Evolutionary conservation across 805 yeast species (phyloP), one percentile per base, ranked within the genome.

Genomic region (Millerago galiae): DNA sequence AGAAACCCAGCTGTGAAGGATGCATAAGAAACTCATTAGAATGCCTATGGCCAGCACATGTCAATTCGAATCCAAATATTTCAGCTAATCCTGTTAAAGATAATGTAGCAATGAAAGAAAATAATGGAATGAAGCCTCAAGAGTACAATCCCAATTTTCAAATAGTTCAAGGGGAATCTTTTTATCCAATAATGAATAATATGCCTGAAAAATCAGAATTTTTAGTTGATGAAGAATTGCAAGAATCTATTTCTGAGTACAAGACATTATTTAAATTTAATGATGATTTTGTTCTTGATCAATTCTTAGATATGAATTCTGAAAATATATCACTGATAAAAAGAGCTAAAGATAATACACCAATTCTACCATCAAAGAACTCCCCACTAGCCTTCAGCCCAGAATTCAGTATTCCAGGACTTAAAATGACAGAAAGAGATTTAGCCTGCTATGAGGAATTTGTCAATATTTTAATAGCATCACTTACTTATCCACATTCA

Each of bases 1-100:
- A 24, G 18, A 53, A 55, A 35, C 60, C 60, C 9, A 25, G 12
- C 2, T 55, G 60, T 26, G 8, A 38, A 4, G 43, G 43, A 10
- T 55, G 60, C 38, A 8, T 40, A 5, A 36, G 48, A 21, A 47
- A 46, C 29, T 44, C 42, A 1, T 27, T 44, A 2, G 36, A 25
- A 2, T 55, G 60, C 31, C 35, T 29, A 7, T 55, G 58, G 57
- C 58, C 59, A 1, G 28, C 15, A 3, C 57, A 52, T 43, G 50
- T 50, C 2, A 32, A 27, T 4, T n/a, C 30, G 2, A 5, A 16
- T 15, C 25, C 17, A 14, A 9, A 35, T 13, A 15, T 15, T 1
- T 17, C 8, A 24, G 12, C 14, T 21, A 26, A n/a, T n/a, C n/a
- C 15, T 32, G 33, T 14, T 15, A 31, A 16, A 15, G 21, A 15